A percentile compares a stretch with the other conserved stretches of the same genome.
Evolutionary conservation across 176 grass and related monocot genomes (phyloP).

Genomic region (Microstegium vimineum): DNA sequence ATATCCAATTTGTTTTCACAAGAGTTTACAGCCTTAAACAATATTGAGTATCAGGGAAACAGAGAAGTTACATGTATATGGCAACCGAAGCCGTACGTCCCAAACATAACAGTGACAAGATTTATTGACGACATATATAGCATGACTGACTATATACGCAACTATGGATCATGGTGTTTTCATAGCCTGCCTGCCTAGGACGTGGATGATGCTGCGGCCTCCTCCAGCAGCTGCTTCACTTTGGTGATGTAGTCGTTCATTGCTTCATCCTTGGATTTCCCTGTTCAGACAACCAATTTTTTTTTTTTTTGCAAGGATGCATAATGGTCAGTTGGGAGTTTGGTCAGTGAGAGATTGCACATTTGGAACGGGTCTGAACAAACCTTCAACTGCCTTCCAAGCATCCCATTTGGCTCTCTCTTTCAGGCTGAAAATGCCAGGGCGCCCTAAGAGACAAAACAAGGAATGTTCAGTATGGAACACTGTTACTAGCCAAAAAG

Average conservation of each 20-base stretch:
- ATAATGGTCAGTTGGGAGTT: not conserved
- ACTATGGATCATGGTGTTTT: not conserved
- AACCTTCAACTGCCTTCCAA: slow-evolving; percentile 82
- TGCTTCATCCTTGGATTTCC: slow-evolving; percentile 68
- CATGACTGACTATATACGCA: not conserved
- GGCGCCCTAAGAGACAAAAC: slow-evolving; percentile 38
- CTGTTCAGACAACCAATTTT: slow-evolving; percentile 24
- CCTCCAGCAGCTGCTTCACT: slow-evolving; percentile 74
- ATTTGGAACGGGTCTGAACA: not conserved
- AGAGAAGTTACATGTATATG: not conserved
- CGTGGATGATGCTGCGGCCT: slow-evolving; percentile 43
- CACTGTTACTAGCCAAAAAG: too few relatives aligned
- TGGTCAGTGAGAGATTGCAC: not conserved
- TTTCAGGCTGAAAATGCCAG: slow-evolving; percentile 65
- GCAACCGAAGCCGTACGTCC: not conserved
- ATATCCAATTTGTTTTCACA: not conserved
- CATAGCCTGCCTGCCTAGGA: slow-evolving; percentile 24
- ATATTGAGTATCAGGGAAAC: not conserved
- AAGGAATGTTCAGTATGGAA: not conserved
- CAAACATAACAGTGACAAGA: not conserved
- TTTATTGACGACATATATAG: not conserved
- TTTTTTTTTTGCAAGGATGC: not conserved
- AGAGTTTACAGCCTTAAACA: not conserved
- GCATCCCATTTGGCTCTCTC: slow-evolving; percentile 85
- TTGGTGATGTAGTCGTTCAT: slow-evolving; percentile 76